These are phyloP conservation scores for Schizochytrium sp. DNA, from an alignment of 108 stramenopile genomes.

Conservation along the genomic window DNA sequence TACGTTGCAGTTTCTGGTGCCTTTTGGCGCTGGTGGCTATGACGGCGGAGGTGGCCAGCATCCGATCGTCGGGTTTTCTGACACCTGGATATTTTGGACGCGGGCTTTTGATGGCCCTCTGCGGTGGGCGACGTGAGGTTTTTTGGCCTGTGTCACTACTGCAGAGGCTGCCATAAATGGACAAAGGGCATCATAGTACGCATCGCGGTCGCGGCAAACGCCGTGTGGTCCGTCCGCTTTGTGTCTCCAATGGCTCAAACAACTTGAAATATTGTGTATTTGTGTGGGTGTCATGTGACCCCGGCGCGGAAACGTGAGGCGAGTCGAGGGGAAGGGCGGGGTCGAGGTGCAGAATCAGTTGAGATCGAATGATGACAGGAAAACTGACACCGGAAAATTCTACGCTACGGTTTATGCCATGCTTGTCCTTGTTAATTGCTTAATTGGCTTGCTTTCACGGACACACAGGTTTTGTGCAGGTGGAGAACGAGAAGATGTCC, in stretches of 20 bases:
- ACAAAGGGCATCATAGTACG: background rate
- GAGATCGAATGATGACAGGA: too few relatives aligned
- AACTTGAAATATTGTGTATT: background rate
- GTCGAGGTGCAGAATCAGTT: too few relatives aligned
- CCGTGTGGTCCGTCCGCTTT: background rate
- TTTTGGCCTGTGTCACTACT: background rate
- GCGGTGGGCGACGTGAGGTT: background rate
- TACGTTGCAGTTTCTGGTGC: too few relatives aligned
- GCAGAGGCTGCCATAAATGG: background rate
- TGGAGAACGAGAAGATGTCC: slow-evolving; percentile 93
- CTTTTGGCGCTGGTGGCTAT: too few relatives aligned
- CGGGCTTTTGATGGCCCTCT: background rate
- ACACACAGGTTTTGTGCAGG: slow-evolving; percentile 62
- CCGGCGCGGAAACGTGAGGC: background rate
- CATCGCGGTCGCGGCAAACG: background rate
- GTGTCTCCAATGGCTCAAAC: background rate
- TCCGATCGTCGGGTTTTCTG: background rate
- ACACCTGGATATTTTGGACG: background rate
- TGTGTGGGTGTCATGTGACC: background rate
- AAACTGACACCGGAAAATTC: too few relatives aligned
- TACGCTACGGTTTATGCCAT: too few relatives aligned
- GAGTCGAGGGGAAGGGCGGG: background rate
- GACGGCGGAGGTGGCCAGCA: background rate
- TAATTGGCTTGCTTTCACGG: too few relatives aligned
- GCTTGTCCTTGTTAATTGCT: too few relatives aligned